phyloP scores from a whole-genome alignment of 2,329 filamentous ascomycete genomes.

The Aspergillus quadrilineatus region DNA sequence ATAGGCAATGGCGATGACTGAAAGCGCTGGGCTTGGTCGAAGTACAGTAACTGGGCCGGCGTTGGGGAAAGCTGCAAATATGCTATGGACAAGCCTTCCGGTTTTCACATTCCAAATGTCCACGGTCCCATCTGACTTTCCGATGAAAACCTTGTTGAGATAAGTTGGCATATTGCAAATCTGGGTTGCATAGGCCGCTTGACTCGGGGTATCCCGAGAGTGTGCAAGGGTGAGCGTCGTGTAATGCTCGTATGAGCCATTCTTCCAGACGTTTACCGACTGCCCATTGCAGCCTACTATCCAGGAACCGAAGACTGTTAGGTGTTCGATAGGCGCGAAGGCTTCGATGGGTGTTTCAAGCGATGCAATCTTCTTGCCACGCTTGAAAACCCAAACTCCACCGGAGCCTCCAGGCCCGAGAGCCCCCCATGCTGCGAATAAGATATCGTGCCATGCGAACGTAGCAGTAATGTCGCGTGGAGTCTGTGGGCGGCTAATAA shows the following conservation, averaged over 20 bases:
- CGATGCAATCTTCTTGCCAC: conserved; percentile 79
- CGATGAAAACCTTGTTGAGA: conserved; percentile 92
- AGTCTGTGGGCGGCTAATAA: conserved; percentile 88
- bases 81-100: conserved; percentile 84
- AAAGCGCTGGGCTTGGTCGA: conserved; percentile 78
- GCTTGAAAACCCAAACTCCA: conserved; percentile 88
- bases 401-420: conserved; percentile 39
- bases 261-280: conserved; percentile 86
- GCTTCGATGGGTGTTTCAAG: conserved; percentile 65
- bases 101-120: conserved; percentile 98
- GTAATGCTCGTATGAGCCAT: conserved; percentile 79
- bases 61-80: conserved; percentile 70
- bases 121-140: conserved; percentile 79
- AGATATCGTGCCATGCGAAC: conserved; percentile 78
- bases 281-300: conserved; percentile 75
- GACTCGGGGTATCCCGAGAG: conserved; percentile 55
- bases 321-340: conserved; percentile 69
- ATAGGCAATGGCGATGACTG: conserved; percentile 84
- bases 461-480: conserved; percentile 83
- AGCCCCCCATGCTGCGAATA: conserved; percentile 88
- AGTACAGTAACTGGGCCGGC: conserved; percentile 84
- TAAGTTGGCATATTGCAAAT: conserved; percentile 90
- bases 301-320: conserved; percentile 88
- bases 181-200: conserved; percentile 71
- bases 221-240: conserved; percentile 69